Evolutionary conservation across 176 grass and related monocot species (phyloP), one percentile per base, ranked within the genome.

Genomic region (Urochloa ruziziensis): DNA sequence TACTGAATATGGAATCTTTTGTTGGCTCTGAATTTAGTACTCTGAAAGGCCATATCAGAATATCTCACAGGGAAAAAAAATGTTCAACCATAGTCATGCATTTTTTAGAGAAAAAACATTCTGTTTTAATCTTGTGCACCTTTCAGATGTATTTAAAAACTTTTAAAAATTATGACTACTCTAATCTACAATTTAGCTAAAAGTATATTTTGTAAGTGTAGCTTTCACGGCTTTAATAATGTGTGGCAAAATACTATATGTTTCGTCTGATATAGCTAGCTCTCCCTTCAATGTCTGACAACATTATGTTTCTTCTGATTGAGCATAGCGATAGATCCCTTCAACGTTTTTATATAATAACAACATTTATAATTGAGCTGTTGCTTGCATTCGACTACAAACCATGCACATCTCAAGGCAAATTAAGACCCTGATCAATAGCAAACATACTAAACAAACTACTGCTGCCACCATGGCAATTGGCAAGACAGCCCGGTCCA

Each of bases 301-400:
- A 29, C 34, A 52, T 0, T 13, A 75, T 37, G 59, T 29, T 65
- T 75, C 81, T 75, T 65, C 28, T 35, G 10, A 59, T 24, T 18
- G 62, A 54, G 21, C 29, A 68, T 19, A 59, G 21, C 5, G 62
- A 67, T 46, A 77, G 62, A 78, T 78, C 39, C 63, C 39, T 60
- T 62, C n/a, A 62, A 17, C 69, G 56, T 74, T 6, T 67, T 35
- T 21, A 46, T 46, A 10, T 23, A 69, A 10, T 49, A 49, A 49
- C 16, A 5, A 53, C 39, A 33, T 10, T 19, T 46, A 75, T 43
- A 81, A 28, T 21, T 67, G 29, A 48, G 29, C 85, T 59, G n/a
- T 87, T 82, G 78, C 70, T 87, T 82, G 78, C 61, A 73, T 82
- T 81, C 27, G 7, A 49, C 70, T 82, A 49, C 70, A 87, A 74